phyloP scores from a whole-genome alignment of 2,329 filamentous ascomycete genomes.

The Phialophora verrucosa region DNA sequence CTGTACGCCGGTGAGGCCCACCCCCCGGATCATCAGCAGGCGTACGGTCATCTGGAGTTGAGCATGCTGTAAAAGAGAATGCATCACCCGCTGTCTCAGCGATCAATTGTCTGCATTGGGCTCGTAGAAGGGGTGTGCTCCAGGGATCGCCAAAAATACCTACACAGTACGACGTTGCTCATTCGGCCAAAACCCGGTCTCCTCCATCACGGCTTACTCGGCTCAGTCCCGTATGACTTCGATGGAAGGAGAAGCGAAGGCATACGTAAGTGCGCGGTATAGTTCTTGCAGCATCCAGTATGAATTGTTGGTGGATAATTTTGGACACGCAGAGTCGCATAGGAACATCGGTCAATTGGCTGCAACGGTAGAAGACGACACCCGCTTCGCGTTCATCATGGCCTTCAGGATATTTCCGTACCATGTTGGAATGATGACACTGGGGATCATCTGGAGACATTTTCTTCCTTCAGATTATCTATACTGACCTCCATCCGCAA shows the following conservation, averaged over 20 bases:
- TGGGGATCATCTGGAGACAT: slow-evolving; percentile 70
- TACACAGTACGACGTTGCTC: slow-evolving; percentile 87
- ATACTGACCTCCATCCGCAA: slow-evolving; percentile 2
- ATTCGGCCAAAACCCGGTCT: slow-evolving; percentile 83
- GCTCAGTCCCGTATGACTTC: slow-evolving; percentile 85
- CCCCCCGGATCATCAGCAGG: slow-evolving; percentile 80
- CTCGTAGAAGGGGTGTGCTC: slow-evolving; percentile 81
- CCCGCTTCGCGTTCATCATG: slow-evolving; percentile 84
- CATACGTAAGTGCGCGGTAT: slow-evolving; percentile 87
- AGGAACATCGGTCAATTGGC: slow-evolving; percentile 69
- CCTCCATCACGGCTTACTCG: slow-evolving; percentile 82
- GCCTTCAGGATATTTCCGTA: slow-evolving; percentile 90
- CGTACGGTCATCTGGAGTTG: slow-evolving; percentile 70
- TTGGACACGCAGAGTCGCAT: slow-evolving; percentile 66
- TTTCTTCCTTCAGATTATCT: not conserved
- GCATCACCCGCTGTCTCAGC: slow-evolving; percentile 79
- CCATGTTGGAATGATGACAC: slow-evolving; percentile 96
- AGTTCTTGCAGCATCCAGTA: slow-evolving; percentile 78
- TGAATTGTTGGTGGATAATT: slow-evolving; percentile 73
- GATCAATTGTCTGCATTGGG: slow-evolving; percentile 89
- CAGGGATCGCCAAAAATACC: slow-evolving; percentile 86
- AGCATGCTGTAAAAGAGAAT: slow-evolving; percentile 70
- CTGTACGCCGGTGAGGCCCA: slow-evolving; percentile 73
- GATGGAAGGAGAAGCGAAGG: slow-evolving; percentile 68
- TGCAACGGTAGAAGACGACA: slow-evolving; percentile 72